Evolutionary conservation across 2,329 filamentous ascomycete species (phyloP).

Genomic region (Domatiomyces catenatus): DNA sequence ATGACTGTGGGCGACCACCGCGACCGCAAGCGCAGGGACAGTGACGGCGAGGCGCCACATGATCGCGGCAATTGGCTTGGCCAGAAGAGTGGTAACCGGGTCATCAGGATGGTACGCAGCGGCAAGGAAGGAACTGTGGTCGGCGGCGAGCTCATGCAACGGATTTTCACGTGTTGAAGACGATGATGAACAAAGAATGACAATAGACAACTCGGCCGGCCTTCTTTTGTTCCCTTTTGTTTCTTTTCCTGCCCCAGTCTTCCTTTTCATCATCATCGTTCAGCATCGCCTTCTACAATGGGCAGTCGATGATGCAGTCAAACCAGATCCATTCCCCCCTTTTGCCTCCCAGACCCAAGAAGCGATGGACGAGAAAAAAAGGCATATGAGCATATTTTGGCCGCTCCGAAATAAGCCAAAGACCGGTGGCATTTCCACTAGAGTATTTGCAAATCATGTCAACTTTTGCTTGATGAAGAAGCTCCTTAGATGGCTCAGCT

Average conservation of each 20-base stretch:
- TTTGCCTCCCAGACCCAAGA: not conserved
- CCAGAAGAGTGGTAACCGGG: constrained; percentile 56
- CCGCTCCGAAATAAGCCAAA: not conserved
- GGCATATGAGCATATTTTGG: not conserved
- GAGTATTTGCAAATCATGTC: constrained; percentile 39
- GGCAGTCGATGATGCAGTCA: not conserved
- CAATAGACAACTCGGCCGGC: not conserved
- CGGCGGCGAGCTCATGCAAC: not conserved
- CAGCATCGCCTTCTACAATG: not conserved
- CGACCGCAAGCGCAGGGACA: constrained; percentile 29
- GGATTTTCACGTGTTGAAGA: not conserved
- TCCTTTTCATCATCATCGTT: not conserved
- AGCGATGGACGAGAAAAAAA: not conserved
- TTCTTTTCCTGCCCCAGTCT: not conserved
- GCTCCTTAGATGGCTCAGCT: constrained; percentile 80
- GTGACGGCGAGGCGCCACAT: constrained; percentile 44
- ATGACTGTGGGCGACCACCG: constrained; percentile 77
- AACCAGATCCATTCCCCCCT: not conserved
- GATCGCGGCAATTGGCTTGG: constrained; percentile 69
- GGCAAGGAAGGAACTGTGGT: not conserved
- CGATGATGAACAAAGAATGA: not conserved
- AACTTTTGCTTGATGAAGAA: constrained; percentile 99
- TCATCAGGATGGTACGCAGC: constrained; percentile 55
- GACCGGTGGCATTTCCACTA: not conserved
- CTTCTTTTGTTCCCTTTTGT: not conserved